A percentile compares a stretch with the other conserved stretches of the same genome.
These are phyloP conservation scores for Cercospora zeae-maydis DNA, from an alignment of 2,329 filamentous ascomycete species.

Conservation along the genomic window DNA sequence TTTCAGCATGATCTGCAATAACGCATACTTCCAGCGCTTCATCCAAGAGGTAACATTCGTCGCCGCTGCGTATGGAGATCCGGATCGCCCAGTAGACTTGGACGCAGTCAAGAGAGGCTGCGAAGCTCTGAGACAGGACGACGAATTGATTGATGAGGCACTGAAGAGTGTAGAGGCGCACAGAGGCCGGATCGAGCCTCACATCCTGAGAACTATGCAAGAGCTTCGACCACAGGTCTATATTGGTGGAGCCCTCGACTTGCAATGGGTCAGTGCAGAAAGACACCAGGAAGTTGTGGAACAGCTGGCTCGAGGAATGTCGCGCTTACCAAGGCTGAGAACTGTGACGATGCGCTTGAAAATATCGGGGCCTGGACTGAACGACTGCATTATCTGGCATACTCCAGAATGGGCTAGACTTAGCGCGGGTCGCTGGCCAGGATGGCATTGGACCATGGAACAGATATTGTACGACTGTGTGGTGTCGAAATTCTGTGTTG, in stretches of 20 bases:
- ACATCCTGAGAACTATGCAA: neutral
- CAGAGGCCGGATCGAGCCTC: neutral
- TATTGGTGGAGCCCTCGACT: neutral
- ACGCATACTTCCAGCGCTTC: neutral
- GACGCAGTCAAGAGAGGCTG: neutral
- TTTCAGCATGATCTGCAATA: neutral
- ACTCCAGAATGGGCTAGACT: neutral
- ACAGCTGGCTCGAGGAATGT: neutral
- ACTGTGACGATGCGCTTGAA: neutral
- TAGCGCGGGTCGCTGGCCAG: neutral
- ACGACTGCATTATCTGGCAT: neutral
- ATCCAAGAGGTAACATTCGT: neutral
- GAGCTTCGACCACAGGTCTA: neutral
- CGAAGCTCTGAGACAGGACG: neutral
- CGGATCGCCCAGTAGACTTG: neutral
- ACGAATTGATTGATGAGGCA: neutral
- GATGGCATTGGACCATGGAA: neutral
- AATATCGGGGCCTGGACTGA: neutral
- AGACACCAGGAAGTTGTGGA: neutral
- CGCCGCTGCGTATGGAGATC: neutral
- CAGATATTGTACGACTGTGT: neutral
- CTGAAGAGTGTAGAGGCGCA: neutral
- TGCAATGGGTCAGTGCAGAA: neutral
- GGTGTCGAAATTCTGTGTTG: neutral
- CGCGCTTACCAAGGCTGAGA: neutral